These are phyloP conservation scores for Sutorius eximius DNA, from an alignment of 1,284 basidiomycete species.

Conservation along the genomic window DNA sequence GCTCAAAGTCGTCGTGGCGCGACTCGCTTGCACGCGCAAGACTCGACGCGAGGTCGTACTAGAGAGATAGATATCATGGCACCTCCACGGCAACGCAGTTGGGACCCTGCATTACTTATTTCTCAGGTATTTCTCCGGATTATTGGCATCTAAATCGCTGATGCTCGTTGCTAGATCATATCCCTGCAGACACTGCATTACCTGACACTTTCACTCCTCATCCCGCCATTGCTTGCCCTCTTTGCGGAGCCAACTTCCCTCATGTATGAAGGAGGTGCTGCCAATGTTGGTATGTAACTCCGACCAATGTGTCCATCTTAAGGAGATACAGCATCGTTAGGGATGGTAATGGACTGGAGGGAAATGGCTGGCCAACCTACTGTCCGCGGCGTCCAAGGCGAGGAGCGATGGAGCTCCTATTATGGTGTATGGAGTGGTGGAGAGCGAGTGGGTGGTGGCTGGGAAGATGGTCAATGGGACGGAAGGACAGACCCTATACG, in stretches of 20 bases:
- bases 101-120: conserved; percentile 76
- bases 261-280: conserved; percentile 81
- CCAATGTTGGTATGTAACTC: conserved; percentile 68
- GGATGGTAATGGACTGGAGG: conserved; percentile 96
- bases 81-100: conserved; percentile 44
- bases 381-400: conserved; percentile 58
- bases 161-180: conserved; percentile 64
- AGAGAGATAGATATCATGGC: conserved; percentile 14
- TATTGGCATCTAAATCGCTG: neutral
- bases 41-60: neutral
- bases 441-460: conserved; percentile 60
- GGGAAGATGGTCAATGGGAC: conserved; percentile 51
- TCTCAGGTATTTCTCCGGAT: conserved; percentile 52
- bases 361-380: conserved; percentile 87
- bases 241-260: conserved; percentile 78
- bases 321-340: conserved; percentile 36
- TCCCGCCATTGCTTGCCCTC: conserved; percentile 76
- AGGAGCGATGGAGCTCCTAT: conserved; percentile 63
- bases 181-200: conserved; percentile 93
- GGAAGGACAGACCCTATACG: conserved; percentile 69
- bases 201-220: conserved; percentile 77
- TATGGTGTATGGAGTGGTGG: conserved; percentile 77
- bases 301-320: neutral
- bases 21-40: too few species aligned
- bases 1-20: too few species aligned